Percentiles rank a stretch among this genome's conserved stretches.
Conservation (phyloP, 2,329 filamentous ascomycete species). For the Parascedosporium putredinis region DNA sequence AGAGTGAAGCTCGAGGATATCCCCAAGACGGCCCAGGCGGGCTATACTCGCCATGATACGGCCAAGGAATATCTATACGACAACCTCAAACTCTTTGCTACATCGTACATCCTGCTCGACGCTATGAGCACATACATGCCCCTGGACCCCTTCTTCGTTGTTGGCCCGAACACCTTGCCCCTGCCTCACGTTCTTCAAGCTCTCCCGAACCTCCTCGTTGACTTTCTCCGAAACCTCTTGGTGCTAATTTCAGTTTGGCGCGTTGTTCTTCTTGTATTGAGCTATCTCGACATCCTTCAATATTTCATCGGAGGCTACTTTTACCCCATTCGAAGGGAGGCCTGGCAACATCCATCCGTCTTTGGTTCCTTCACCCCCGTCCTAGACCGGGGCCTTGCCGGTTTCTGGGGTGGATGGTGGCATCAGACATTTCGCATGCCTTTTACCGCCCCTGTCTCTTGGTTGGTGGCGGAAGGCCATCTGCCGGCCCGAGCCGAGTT, state of each 20-base stretch:
- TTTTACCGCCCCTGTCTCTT: slow-evolving; percentile 51
- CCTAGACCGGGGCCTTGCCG: slow-evolving; percentile 60
- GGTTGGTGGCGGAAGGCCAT: slow-evolving; percentile 30
- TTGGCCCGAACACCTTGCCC: slow-evolving; percentile 28
- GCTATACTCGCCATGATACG: slow-evolving; percentile 33
- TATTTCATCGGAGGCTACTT: slow-evolving; percentile 37
- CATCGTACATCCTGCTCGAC: slow-evolving; percentile 60
- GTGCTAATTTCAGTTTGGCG: slow-evolving; percentile 45
- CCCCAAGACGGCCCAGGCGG: slow-evolving; percentile 30
- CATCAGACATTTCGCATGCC: slow-evolving; percentile 78
- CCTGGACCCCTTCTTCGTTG: slow-evolving; percentile 67
- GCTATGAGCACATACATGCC: slow-evolving; percentile 57
- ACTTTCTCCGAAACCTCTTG: slow-evolving; percentile 45
- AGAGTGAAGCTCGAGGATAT: slow-evolving; percentile 30
- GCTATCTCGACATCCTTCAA: slow-evolving; percentile 47
- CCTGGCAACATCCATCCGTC: slow-evolving; percentile 44
- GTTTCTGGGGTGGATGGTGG: slow-evolving; percentile 83
- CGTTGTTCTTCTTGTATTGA: slow-evolving; percentile 52
- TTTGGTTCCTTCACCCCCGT: slow-evolving; percentile 46
- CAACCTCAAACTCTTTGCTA: slow-evolving; percentile 34
- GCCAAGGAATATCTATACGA: slow-evolving; percentile 32
- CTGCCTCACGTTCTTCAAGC: slow-evolving; percentile 31
- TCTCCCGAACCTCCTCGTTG: slow-evolving; percentile 34
- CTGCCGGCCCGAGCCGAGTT: slow-evolving; percentile 23
- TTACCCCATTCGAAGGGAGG: slow-evolving; percentile 38